Conservation (phyloP, 495 filamentous ascomycete species). For the Margaritispora aquatica region DNA sequence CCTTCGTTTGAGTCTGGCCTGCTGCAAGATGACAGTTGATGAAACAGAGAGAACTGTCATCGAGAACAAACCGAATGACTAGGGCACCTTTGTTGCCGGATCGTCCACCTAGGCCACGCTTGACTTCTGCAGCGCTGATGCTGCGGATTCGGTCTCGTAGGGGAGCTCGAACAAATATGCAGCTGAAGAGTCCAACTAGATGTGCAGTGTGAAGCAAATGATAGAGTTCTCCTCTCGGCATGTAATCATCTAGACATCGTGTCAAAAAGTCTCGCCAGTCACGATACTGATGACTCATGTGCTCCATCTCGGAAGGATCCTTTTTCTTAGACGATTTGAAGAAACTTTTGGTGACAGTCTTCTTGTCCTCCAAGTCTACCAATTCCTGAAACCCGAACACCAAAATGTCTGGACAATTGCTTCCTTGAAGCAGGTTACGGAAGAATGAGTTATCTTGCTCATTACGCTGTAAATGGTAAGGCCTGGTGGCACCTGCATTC, state of each 20-base stretch:
- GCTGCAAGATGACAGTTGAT: conserved; percentile 97
- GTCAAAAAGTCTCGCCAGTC: conserved; percentile 90
- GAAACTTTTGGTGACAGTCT: conserved; percentile 84
- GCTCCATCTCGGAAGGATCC: conserved; percentile 80
- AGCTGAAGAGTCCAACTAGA: conserved; percentile 90
- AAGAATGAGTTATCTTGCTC: conserved; percentile 68
- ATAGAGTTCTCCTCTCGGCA: conserved; percentile 75
- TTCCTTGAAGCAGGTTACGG: conserved; percentile 60
- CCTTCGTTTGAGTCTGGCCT: conserved; percentile 80
- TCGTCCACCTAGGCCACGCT: conserved; percentile 87
- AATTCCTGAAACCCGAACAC: conserved; percentile 98
- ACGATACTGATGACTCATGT: conserved; percentile 96
- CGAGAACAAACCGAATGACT: conserved; percentile 79
- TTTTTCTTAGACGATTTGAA: conserved; percentile 78
- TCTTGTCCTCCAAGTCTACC: conserved; percentile 95
- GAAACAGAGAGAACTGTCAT: conserved; percentile 91
- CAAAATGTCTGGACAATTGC: conserved; percentile 77
- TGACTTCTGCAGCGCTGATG: conserved; percentile 75
- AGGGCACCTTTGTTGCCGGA: conserved; percentile 98
- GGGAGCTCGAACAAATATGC: conserved; percentile 82
- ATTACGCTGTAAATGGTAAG: conserved; percentile 65
- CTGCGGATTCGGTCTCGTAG: conserved; percentile 69
- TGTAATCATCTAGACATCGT: conserved; percentile 70
- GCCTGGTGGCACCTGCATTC: conserved; percentile 93
- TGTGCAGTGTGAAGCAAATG: conserved; percentile 81